Evolutionary conservation across 2,329 filamentous ascomycete genomes (phyloP), one percentile per base, ranked within the genome.

Genomic region (Botrytis paeoniae): DNA sequence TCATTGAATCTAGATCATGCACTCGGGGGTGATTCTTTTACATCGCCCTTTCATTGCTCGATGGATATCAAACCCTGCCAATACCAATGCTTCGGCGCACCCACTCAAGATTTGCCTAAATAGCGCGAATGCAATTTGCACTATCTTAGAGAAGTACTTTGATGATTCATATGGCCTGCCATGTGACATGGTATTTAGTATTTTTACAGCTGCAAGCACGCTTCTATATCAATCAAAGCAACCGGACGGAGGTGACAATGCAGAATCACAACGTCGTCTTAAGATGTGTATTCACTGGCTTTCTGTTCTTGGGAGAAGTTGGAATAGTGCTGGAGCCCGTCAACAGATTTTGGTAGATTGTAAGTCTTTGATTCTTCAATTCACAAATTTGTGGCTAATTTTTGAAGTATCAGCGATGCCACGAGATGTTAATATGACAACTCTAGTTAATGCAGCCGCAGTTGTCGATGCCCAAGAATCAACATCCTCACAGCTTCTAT

Each of bases 181-280:
- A 61, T 80, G 79, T 70, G 79, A 80, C 63, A 78, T 79, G 74
- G 75, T 80, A 2, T 80, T 79, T 61, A 77, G 76, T 59, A 78
- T 80, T 4, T 80, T 80, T 60, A 78, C 76, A 51, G 77, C 79
- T 9, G 79, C 78, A 60, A 79, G 78, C 57, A 79, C 75, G 29
- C 48, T 80, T 5, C 57, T 80, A 10, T 76, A 80, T 66, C 75
- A 79, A 29, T 75, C 74, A 4, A 78, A 78, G 39, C 69, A 75
- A 59, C 43, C 69, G 0, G 72, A 74, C 16, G 73, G 64, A 9
- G 71, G 71, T 25, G 74, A 70, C 10, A 66, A 69, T 22, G 61
- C 61, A 14, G 77, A 78, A 45, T 77, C 69, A 12, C 72, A 73
- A n/a, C 72, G 74, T 35, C 74, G 77, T 7, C 72, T 80, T 29